Evolutionary conservation across 176 grass and related monocot genomes (phyloP).

Genomic region (Elymus sibiricus): DNA sequence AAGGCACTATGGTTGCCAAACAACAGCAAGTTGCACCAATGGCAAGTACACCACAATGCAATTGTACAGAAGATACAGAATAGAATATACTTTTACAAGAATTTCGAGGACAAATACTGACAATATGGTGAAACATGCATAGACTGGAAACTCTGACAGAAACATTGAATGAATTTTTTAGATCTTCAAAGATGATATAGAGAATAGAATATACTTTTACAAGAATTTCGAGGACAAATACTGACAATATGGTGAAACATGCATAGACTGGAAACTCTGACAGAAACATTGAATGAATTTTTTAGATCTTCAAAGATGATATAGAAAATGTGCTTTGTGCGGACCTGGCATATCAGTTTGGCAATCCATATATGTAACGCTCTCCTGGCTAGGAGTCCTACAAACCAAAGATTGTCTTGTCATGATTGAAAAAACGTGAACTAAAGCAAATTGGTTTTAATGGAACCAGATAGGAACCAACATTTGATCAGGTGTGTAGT

Average conservation of each 20-base stretch:
- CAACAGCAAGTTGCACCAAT: background rate
- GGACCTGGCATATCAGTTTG: conserved; percentile 50
- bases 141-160: background rate
- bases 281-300: background rate
- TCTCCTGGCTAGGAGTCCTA: conserved; percentile 40
- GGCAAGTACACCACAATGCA: background rate
- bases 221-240: background rate
- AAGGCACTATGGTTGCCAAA: background rate
- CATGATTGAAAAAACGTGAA: background rate
- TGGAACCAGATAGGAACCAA: conserved; percentile 11
- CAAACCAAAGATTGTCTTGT: conserved; percentile 15
- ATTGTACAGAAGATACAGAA: background rate
- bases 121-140: background rate
- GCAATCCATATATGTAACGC: conserved; percentile 14
- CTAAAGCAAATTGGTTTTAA: background rate
- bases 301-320: background rate
- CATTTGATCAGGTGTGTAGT: conserved; percentile 35
- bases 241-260: background rate
- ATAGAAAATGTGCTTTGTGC: background rate
- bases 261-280: conserved; percentile 1
- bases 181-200: background rate
- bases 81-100: background rate
- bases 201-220: background rate
- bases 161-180: background rate
- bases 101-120: background rate